These are phyloP conservation scores for Hirsutella minnesotensis DNA, from an alignment of 2,329 filamentous ascomycete species.

Conservation along the genomic window DNA sequence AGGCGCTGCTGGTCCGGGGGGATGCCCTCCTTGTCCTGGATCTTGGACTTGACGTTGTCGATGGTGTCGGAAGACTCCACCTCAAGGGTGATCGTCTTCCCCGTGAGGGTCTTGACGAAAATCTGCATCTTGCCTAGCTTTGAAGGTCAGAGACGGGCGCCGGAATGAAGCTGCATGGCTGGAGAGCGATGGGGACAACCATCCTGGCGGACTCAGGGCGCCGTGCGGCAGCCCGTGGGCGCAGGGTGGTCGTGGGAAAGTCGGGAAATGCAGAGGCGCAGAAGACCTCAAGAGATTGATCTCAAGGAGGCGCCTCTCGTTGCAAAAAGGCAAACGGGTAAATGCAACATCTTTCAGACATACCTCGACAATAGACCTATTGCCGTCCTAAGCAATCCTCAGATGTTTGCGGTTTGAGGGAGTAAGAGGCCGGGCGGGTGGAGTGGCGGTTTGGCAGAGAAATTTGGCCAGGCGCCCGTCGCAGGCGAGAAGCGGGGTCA, in stretches of 20 bases:
- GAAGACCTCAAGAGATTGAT: conserved; percentile 19
- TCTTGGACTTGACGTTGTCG: conserved; percentile 99
- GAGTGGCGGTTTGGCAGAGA: conserved; percentile 16
- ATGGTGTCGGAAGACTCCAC: conserved; percentile 99
- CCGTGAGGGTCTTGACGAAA: conserved; percentile 83
- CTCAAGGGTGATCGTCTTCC: conserved; percentile 99
- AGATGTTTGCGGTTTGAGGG: conserved; percentile 33
- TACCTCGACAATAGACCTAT: conserved; percentile 50
- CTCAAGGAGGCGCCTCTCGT: conserved; percentile 15
- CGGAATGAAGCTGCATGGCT: neutral
- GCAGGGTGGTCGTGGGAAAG: neutral
- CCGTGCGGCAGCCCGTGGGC: neutral
- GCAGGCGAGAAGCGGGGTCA: conserved; percentile 8
- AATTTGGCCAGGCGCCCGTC: conserved; percentile 11
- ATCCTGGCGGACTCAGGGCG: neutral
- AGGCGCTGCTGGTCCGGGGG: conserved; percentile 98
- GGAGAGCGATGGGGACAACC: neutral
- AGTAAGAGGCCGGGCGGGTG: conserved; percentile 11
- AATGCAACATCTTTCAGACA: conserved; percentile 40
- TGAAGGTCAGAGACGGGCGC: conserved; percentile 25
- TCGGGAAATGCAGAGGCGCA: neutral
- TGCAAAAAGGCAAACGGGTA: conserved; percentile 10
- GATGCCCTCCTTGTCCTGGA: conserved; percentile 98
- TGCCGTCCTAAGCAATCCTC: conserved; percentile 53
- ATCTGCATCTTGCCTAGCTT: conserved; percentile 60